phyloP scores from a whole-genome alignment of 495 filamentous ascomycete genomes.

The Sporormia fimetaria region DNA sequence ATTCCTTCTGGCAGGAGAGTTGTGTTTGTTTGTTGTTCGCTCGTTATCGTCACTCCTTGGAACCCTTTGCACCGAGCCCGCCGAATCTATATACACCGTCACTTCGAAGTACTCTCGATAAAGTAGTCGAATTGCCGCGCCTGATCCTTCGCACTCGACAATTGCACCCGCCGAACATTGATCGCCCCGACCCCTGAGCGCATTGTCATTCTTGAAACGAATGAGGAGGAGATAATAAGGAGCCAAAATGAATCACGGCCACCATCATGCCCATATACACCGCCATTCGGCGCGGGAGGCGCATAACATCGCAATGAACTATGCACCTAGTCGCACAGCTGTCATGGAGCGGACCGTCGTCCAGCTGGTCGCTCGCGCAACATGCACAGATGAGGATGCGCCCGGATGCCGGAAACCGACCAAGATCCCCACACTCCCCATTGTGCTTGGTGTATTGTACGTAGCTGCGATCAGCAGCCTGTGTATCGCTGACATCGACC shows the following conservation, averaged over 20 bases:
- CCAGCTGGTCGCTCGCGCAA: slow-evolving; percentile 14
- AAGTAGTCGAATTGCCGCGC: no score
- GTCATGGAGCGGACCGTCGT: slow-evolving; percentile 10
- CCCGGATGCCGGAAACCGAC: slow-evolving; percentile 25
- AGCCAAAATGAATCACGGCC: slow-evolving; percentile 11
- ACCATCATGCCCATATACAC: slow-evolving; percentile 11
- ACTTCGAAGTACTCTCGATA: slow-evolving; percentile 7
- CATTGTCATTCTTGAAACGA: slow-evolving; percentile 4
- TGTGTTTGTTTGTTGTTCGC: slow-evolving; percentile 5
- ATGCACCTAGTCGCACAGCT: slow-evolving; percentile 10
- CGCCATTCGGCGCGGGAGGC: slow-evolving; percentile 9
- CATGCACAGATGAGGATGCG: slow-evolving; percentile 21
- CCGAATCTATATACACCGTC: slow-evolving; percentile 3
- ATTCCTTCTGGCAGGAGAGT: slow-evolving; percentile 21
- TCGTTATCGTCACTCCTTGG: slow-evolving; percentile 16
- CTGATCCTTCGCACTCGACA: no score
- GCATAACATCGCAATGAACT: not conserved
- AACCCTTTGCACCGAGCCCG: slow-evolving; percentile 2
- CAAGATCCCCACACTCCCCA: slow-evolving; percentile 54
- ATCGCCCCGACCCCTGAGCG: slow-evolving; percentile 8
- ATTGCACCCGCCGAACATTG: slow-evolving; percentile 21
- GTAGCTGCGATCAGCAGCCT: slow-evolving; percentile 32
- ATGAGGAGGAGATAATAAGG: slow-evolving; percentile 6
- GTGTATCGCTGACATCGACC: slow-evolving; percentile 24
- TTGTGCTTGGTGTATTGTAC: slow-evolving; percentile 74